phyloP scores from a whole-genome alignment of 495 filamentous ascomycete species.

The Penicillium ochrochloron region DNA sequence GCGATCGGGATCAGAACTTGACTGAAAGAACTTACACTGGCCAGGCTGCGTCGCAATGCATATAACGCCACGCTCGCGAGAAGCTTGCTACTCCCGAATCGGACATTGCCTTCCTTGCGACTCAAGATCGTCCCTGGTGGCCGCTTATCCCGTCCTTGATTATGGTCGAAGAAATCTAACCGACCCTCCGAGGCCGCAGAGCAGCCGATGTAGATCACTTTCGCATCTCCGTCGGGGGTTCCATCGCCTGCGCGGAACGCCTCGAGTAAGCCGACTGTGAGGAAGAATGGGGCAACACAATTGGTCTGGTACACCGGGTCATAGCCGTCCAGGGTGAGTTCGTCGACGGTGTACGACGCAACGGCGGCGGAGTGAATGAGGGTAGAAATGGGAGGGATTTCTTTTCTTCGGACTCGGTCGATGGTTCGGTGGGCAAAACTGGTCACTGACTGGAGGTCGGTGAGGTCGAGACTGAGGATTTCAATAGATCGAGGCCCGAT shows the following conservation, averaged over 20 bases:
- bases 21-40: slow-evolving; percentile 34
- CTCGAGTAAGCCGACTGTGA: slow-evolving; percentile 47
- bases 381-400: slow-evolving; percentile 43
- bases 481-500: slow-evolving; percentile 49
- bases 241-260: slow-evolving; percentile 47
- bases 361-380: slow-evolving; percentile 47
- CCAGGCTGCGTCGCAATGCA: slow-evolving; percentile 47
- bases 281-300: slow-evolving; percentile 45
- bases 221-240: slow-evolving; percentile 38
- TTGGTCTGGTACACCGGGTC: slow-evolving; percentile 51
- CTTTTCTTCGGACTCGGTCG: slow-evolving; percentile 40
- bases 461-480: slow-evolving; percentile 39
- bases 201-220: slow-evolving; percentile 48
- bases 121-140: slow-evolving; percentile 34
- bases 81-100: slow-evolving; percentile 49
- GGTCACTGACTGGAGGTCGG: slow-evolving; percentile 40
- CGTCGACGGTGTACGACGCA: slow-evolving; percentile 42
- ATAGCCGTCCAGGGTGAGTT: slow-evolving; percentile 43
- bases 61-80: slow-evolving; percentile 47
- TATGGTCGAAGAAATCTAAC: slow-evolving; percentile 43
- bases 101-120: slow-evolving; percentile 39
- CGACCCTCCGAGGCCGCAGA: slow-evolving; percentile 40
- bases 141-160: slow-evolving; percentile 21
- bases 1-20: slow-evolving; percentile 10
- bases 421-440: slow-evolving; percentile 41